Conservation (phyloP, 371 early-diverging fungal species). For the Conidiobolus incongruus region DNA sequence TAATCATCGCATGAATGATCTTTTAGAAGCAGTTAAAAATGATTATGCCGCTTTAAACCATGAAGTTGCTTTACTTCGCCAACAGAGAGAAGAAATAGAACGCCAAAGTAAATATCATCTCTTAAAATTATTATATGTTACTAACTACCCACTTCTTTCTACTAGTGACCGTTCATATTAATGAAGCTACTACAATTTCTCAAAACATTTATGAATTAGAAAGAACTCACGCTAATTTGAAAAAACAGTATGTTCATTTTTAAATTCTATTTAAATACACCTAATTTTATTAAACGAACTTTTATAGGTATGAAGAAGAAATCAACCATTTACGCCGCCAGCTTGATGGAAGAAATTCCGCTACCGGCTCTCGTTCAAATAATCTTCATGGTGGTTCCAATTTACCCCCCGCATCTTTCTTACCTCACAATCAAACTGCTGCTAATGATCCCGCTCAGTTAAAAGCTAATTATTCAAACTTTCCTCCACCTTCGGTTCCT, state of each 20-base stretch:
- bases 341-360: conserved; percentile 15
- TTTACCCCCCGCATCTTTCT: no score
- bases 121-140: not conserved
- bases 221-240: conserved; percentile 44
- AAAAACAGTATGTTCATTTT: conserved; percentile 24
- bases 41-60: no score
- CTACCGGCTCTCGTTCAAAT: no score
- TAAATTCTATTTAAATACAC: not conserved
- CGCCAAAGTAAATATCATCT: conserved; percentile 48
- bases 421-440: no score
- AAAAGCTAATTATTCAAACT: no score
- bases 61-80: no score
- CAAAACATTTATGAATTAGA: conserved; percentile 58
- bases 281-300: not conserved
- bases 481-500: no score
- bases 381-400: no score
- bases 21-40: no score
- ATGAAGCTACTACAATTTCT: conserved; percentile 49
- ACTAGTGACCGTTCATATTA: conserved; percentile 42
- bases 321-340: conserved; percentile 46
- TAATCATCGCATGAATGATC: no score
- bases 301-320: conserved; percentile 47
- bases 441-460: no score
- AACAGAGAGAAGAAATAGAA: conserved; percentile 69
- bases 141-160: conserved; percentile 4